Evolutionary conservation across 2,329 filamentous ascomycete genomes (phyloP).

Genomic region (Clonostachys sp.): DNA sequence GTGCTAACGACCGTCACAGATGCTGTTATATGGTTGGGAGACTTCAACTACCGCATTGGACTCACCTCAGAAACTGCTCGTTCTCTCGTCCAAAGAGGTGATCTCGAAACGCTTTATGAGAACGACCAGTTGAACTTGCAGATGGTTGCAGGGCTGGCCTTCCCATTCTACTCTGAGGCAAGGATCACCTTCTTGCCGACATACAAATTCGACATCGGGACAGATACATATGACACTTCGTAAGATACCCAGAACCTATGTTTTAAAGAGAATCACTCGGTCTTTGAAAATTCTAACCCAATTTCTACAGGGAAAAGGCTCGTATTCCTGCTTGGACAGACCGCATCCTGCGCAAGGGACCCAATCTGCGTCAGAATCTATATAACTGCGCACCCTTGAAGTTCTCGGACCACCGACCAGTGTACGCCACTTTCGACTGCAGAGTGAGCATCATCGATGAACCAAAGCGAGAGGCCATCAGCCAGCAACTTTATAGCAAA

Average conservation of each 20-base stretch:
- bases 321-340: conserved; percentile 98
- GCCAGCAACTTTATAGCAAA: conserved; percentile 68
- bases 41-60: conserved; percentile 98
- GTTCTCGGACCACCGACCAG: conserved; percentile 95
- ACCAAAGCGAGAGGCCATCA: conserved; percentile 64
- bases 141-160: conserved; percentile 89
- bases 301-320: conserved; percentile 65
- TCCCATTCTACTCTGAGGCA: conserved; percentile 88
- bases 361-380: conserved; percentile 73
- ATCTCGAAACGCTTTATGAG: conserved; percentile 78
- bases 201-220: conserved; percentile 91
- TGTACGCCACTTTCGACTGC: conserved; percentile 86
- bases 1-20: conserved; percentile 27
- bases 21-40: conserved; percentile 88
- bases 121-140: conserved; percentile 96
- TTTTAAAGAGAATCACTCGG: conserved; percentile 5
- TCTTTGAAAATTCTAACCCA: not conserved
- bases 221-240: conserved; percentile 88
- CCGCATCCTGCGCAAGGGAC: conserved; percentile 81
- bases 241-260: conserved; percentile 30
- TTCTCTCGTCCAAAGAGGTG: conserved; percentile 64
- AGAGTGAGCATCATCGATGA: conserved; percentile 79
- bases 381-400: conserved; percentile 79
- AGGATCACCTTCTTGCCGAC: conserved; percentile 86
- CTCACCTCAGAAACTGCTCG: conserved; percentile 74